A percentile compares a stretch with the other conserved stretches of the same genome.
These are phyloP conservation scores for Ascochyta pisi DNA, from an alignment of 2,329 filamentous ascomycete genomes.

Conservation along the genomic window DNA sequence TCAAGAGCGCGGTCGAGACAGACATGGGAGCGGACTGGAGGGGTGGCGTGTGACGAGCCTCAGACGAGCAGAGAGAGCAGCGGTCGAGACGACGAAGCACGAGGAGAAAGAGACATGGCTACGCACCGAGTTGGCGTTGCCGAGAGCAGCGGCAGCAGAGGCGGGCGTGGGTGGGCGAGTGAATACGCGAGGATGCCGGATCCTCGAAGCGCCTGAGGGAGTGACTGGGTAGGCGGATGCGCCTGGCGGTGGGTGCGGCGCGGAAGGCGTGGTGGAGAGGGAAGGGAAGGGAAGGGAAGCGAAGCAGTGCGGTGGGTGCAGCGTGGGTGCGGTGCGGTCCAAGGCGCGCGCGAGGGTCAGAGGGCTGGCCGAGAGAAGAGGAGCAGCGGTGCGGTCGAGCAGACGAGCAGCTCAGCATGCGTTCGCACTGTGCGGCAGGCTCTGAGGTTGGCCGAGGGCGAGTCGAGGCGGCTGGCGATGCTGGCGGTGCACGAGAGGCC, in stretches of 20 bases:
- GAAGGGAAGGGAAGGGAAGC: too few relatives aligned
- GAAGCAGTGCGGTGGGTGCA: background rate
- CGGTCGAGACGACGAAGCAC: conserved; percentile 15
- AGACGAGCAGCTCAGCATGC: background rate
- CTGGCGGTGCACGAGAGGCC: background rate
- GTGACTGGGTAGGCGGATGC: conserved; percentile 44
- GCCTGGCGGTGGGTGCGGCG: conserved; percentile 6
- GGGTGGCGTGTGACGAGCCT: background rate
- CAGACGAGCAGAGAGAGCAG: conserved; percentile 1
- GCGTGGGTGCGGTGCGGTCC: background rate
- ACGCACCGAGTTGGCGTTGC: conserved; percentile 45
- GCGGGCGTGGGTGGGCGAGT: conserved; percentile 35
- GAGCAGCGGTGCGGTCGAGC: background rate
- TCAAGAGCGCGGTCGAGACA: conserved; percentile 7
- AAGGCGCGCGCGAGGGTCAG: background rate
- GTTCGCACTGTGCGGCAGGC: background rate
- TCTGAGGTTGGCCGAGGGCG: background rate
- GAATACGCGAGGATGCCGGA: conserved; percentile 52
- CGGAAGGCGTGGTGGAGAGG: background rate
- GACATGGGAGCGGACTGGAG: conserved; percentile 31
- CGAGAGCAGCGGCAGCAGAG: conserved; percentile 24
- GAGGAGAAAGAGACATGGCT: conserved; percentile 25
- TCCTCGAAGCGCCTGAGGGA: conserved; percentile 52
- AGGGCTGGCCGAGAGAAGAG: too few relatives aligned
- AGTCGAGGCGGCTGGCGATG: background rate